Base-by-base conservation (phyloP, 805 yeast genomes). In the Candida pini region DNA sequence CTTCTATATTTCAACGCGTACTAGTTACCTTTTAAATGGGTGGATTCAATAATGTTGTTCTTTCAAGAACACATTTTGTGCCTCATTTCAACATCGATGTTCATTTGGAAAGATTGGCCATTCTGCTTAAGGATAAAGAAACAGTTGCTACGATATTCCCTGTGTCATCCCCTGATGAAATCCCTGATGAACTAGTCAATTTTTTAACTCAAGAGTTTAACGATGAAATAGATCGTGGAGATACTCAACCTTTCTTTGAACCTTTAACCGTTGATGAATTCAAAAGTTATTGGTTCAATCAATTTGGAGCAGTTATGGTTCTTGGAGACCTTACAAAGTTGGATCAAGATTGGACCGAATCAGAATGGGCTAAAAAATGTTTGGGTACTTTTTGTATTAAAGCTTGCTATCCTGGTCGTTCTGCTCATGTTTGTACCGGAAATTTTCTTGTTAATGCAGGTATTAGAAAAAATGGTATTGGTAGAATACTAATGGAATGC, bases 131-230 rank as follows among this genome's bases (percentile, higher is more conserved):
- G 51, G 96, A 89, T 57, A 87, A 90, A 13, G 92, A 85, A 45
- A 88, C 97, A 2, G 77, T 89, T 1, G 97, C 97, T 2, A 89
- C 97, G 4, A 80, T 92, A 39, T 87, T 86, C 53, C 97, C 98
- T 4, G 73, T 90, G 10, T 70, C 76, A 38, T 71, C 76, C 19
- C 68, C 78, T 1, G 69, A 69, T 18, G 77, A 78, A 37, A 63
- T 90, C 9, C 97, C 97, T 0, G 73, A 76, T 2, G 90, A 87
- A 0, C 64, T 90, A 18, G 57, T 87, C 26, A 81, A 83, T 14
- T 89, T 90, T 52, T 56, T 90, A 27, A 77, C 90, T 42, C 97
- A 89, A 54, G 97, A 92, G 60, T 85, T 84, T 62, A 90, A 90
- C 58, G 81, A 83, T 78, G 98, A 90, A 55, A 76, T 90, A 17